A percentile compares a stretch with the other conserved stretches of the same genome.
phyloP scores from a whole-genome alignment of 495 filamentous ascomycete genomes.

The Aspergillus kassunensis region DNA sequence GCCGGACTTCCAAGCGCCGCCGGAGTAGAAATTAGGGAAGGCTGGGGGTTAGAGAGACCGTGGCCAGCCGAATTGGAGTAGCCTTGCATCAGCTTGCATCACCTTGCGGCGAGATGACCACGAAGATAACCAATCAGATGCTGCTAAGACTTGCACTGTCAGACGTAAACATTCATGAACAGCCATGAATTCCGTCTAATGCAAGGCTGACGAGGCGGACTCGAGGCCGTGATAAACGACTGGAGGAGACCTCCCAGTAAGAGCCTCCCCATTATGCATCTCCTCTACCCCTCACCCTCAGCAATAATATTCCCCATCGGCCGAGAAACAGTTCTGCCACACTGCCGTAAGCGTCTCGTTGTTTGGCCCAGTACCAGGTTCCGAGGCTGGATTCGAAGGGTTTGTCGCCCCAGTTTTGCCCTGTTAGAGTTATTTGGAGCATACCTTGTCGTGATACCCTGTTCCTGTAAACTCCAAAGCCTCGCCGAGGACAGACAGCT shows the following conservation, averaged over 20 bases:
- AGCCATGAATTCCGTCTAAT: no score
- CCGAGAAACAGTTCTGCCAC: neutral
- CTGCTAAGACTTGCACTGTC: no score
- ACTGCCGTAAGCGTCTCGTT: neutral
- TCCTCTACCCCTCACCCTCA: neutral
- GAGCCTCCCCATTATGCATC: neutral
- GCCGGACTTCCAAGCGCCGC: no score
- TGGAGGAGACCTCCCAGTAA: neutral
- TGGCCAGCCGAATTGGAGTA: no score
- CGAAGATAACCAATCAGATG: no score
- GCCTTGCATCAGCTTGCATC: no score
- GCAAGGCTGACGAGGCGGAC: no score
- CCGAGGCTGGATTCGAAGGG: neutral
- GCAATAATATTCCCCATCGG: neutral
- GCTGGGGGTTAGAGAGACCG: no score
- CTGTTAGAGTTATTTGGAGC: neutral
- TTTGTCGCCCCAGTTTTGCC: neutral
- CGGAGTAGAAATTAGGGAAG: no score
- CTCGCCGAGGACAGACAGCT: neutral
- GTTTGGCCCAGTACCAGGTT: neutral
- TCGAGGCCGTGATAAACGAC: no score
- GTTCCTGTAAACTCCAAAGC: neutral
- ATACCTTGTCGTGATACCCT: constrained; percentile 2
- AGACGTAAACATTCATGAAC: no score
- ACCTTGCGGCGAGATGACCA: no score